phyloP scores from a whole-genome alignment of 768 basidiomycete genomes.

The Neoboletus brunneissimus region DNA sequence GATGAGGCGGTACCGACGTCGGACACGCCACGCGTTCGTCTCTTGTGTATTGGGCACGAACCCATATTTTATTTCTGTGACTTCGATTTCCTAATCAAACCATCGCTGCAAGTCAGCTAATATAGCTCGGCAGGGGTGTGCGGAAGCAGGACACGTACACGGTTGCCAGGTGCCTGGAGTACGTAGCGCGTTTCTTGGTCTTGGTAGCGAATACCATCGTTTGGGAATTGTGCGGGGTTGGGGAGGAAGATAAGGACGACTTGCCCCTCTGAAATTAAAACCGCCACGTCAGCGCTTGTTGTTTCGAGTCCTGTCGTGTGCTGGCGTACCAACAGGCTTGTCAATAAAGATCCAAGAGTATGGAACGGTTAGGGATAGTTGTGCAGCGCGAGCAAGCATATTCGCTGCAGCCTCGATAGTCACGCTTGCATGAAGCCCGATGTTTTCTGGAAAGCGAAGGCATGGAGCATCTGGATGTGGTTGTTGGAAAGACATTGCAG shows the following conservation, averaged over 20 bases:
- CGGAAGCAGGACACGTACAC: constrained; percentile 43
- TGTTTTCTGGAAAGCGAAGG: constrained; percentile 66
- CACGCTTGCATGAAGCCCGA: constrained; percentile 55
- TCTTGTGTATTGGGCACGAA: constrained; percentile 71
- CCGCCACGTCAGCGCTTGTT: neutral
- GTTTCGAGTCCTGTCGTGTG: neutral
- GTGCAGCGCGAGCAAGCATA: constrained; percentile 60
- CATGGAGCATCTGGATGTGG: constrained; percentile 60
- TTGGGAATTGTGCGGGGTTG: constrained; percentile 57
- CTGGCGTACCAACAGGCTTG: constrained; percentile 61
- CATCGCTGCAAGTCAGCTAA: neutral
- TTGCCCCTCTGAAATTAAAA: constrained; percentile 52
- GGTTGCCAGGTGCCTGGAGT: constrained; percentile 46
- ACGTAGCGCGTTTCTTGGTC: constrained; percentile 65
- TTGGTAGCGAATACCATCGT: constrained; percentile 74
- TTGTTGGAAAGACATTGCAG: constrained; percentile 38
- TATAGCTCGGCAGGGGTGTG: neutral
- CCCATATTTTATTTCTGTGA: constrained; percentile 69
- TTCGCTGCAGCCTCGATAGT: constrained; percentile 54
- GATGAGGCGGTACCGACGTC: constrained; percentile 66
- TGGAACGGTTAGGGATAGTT: constrained; percentile 54
- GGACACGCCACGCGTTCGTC: constrained; percentile 58
- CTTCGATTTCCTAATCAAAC: constrained; percentile 65
- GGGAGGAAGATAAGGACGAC: constrained; percentile 65
- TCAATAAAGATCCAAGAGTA: constrained; percentile 77